Evolutionary conservation across 108 stramenopile genomes (phyloP).

Genomic region (Discostella pseudostelligera): DNA sequence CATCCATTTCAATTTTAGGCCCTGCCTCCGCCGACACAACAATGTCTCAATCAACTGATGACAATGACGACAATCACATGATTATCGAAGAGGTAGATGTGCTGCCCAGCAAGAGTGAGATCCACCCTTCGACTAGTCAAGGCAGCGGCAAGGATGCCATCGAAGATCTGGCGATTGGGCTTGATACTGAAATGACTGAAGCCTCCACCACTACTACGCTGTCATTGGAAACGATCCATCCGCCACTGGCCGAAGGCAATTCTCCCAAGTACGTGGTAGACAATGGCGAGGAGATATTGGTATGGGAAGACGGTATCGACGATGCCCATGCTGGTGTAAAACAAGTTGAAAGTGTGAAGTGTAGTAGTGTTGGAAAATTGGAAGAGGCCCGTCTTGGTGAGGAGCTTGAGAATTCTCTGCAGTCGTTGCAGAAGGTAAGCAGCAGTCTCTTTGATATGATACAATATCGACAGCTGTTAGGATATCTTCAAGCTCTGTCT

Average conservation of each 20-base stretch:
- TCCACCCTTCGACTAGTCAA: not conserved
- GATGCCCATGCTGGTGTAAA: not conserved
- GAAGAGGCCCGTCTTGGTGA: not conserved
- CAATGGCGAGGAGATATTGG: not conserved
- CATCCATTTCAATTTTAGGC: not conserved
- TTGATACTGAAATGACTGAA: not conserved
- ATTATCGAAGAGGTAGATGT: not conserved
- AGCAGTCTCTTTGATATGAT: not conserved
- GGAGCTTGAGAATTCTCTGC: constrained; percentile 5
- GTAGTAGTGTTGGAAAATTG: not conserved
- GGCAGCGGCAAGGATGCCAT: too few species aligned
- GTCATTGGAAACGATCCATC: constrained; percentile 1
- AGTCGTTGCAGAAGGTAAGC: constrained; percentile 11
- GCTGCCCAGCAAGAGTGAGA: not conserved
- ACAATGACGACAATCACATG: not conserved
- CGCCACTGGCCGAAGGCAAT: not conserved
- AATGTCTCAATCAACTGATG: not conserved
- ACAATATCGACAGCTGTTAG: too few species aligned
- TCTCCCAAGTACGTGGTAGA: not conserved
- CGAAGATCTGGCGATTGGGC: not conserved
- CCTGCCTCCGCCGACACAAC: not conserved
- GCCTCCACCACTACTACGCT: not conserved
- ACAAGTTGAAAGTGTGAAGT: not conserved
- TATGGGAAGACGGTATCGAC: not conserved
- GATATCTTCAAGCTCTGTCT: not conserved